Evolutionary conservation across 345 rosid genomes (phyloP).

Genomic region (Triadica sebifera): DNA sequence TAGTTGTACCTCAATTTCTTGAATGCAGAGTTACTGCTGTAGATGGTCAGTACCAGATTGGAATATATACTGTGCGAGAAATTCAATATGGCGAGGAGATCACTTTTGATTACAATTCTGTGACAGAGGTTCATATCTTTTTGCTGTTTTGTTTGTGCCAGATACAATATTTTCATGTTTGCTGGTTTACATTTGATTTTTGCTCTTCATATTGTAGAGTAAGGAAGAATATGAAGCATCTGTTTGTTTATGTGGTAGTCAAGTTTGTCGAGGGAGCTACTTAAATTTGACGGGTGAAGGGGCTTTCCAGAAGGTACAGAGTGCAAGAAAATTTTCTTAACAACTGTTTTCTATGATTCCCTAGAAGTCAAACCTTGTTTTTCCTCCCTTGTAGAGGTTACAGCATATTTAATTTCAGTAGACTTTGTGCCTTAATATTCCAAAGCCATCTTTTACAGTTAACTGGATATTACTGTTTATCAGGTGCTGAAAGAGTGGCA

Average conservation of each 20-base stretch:
- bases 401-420: background rate
- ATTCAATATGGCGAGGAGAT: constrained; percentile 94
- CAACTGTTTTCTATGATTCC: background rate
- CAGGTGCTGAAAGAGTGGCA: constrained; percentile 94
- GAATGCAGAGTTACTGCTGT: constrained; percentile 93
- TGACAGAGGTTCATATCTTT: constrained; percentile 75
- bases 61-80: constrained; percentile 76
- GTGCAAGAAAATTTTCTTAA: background rate
- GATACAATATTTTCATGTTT: background rate
- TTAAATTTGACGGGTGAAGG: constrained; percentile 99
- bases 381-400: background rate
- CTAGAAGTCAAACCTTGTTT: background rate
- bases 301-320: constrained; percentile 84
- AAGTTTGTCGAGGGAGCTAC: constrained; percentile 99
- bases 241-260: constrained; percentile 99
- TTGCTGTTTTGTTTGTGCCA: constrained; percentile 7
- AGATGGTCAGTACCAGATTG: constrained; percentile 97
- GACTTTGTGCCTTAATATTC: background rate
- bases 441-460: background rate
- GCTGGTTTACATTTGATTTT: constrained; percentile 19
- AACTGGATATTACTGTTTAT: constrained; percentile 17
- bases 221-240: constrained; percentile 99
- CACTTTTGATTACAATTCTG: constrained; percentile 97
- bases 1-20: background rate
- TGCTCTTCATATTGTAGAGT: constrained; percentile 56